A percentile compares a stretch with the other conserved stretches of the same genome.
phyloP scores from a whole-genome alignment of 345 rosid species.

The Lepidium didymum region DNA sequence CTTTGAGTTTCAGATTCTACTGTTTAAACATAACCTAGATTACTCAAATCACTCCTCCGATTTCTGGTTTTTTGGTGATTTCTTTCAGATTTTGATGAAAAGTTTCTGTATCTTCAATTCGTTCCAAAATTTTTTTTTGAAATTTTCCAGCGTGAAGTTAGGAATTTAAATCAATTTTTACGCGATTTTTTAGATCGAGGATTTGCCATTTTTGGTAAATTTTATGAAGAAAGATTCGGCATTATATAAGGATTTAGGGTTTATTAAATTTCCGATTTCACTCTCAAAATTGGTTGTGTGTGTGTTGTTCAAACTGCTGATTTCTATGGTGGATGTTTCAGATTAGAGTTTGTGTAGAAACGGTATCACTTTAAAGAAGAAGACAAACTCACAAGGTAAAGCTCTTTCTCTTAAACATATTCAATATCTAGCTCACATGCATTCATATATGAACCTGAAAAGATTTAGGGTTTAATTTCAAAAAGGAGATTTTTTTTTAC shows the following conservation, averaged over 20 bases:
- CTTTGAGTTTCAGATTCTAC: slow-evolving; percentile 10
- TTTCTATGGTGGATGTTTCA: slow-evolving; percentile 13
- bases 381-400: slow-evolving; percentile 8
- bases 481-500: not conserved
- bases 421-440: not conserved
- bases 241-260: not conserved
- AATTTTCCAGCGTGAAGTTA: not conserved
- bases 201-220: slow-evolving; percentile 18
- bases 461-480: slow-evolving; percentile 19
- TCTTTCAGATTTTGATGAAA: not conserved
- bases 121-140: not conserved
- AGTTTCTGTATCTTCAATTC: not conserved
- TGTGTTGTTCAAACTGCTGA: not conserved
- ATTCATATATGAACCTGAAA: not conserved
- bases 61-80: not conserved
- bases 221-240: not conserved
- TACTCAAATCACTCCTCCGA: slow-evolving; percentile 6
- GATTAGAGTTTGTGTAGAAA: not conserved
- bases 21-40: slow-evolving; percentile 27
- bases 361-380: slow-evolving; percentile 5
- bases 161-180: slow-evolving; percentile 12
- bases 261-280: not conserved
- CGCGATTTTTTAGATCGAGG: slow-evolving; percentile 33
- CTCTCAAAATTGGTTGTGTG: not conserved
- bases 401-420: not conserved